Percentiles rank a stretch among this genome's conserved stretches.
These are phyloP conservation scores for Clarireedia sp. DNA, from an alignment of 2,329 filamentous ascomycete species.

Conservation along the genomic window DNA sequence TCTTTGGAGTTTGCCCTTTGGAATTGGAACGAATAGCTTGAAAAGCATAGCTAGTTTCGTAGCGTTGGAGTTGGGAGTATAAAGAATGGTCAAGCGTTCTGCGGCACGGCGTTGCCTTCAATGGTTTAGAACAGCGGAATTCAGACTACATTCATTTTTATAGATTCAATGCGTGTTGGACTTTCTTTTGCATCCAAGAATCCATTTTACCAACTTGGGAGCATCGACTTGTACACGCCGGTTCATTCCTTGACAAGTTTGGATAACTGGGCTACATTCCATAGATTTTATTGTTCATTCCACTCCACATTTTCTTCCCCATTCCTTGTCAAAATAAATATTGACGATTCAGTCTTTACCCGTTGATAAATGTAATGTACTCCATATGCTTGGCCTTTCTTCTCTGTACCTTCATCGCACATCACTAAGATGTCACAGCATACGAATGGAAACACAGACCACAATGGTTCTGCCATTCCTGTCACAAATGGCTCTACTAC, in stretches of 20 bases:
- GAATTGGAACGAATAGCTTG: too few species aligned
- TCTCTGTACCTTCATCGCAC: not conserved
- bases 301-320: conserved; percentile 1
- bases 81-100: too few species aligned
- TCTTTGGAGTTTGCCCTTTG: too few species aligned
- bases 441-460: not conserved
- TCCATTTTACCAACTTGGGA: too few species aligned
- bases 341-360: not conserved
- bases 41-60: too few species aligned
- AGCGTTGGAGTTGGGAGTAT: too few species aligned
- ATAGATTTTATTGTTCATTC: not conserved
- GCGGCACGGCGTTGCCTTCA: too few species aligned
- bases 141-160: too few species aligned
- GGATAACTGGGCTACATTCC: not conserved
- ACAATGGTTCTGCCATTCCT: not conserved
- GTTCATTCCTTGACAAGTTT: not conserved
- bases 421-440: not conserved
- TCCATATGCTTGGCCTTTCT: not conserved
- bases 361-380: not conserved
- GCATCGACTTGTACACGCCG: too few species aligned
- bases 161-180: too few species aligned
- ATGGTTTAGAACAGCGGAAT: too few species aligned
- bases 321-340: conserved; percentile 1
- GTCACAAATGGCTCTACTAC: not conserved
- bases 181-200: too few species aligned